Evolutionary conservation across 2,329 filamentous ascomycete genomes (phyloP).

Genomic region (Pseudocercospora crystallina): DNA sequence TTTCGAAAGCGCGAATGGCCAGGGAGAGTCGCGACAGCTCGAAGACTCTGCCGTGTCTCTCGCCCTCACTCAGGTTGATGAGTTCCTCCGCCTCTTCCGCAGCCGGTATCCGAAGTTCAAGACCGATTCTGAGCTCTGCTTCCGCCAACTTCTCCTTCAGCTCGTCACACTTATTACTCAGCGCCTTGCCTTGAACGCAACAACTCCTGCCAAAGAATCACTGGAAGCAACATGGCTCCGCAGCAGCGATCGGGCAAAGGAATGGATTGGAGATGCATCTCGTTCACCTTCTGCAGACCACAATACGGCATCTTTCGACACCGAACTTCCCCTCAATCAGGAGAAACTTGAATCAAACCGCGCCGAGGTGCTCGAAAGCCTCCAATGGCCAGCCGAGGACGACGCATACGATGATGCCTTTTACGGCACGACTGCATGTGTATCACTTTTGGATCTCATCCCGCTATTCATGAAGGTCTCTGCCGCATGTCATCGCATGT

Average conservation of each 20-base stretch:
- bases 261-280: slow-evolving; percentile 26
- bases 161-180: slow-evolving; percentile 48
- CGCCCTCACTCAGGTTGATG: slow-evolving; percentile 33
- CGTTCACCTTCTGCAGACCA: slow-evolving; percentile 18
- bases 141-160: slow-evolving; percentile 51
- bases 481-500: slow-evolving; percentile 34
- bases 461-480: slow-evolving; percentile 53
- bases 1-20: slow-evolving; percentile 32
- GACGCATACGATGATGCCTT: slow-evolving; percentile 28
- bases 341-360: slow-evolving; percentile 26
- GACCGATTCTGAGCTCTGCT: slow-evolving; percentile 42
- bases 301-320: slow-evolving; percentile 17
- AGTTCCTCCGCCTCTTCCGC: slow-evolving; percentile 46
- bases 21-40: background rate
- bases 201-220: slow-evolving; percentile 39
- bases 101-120: slow-evolving; percentile 37
- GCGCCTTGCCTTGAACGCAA: slow-evolving; percentile 39
- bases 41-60: slow-evolving; percentile 5
- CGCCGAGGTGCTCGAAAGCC: slow-evolving; percentile 20
- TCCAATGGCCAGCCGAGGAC: slow-evolving; percentile 27
- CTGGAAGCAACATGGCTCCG: slow-evolving; percentile 38
- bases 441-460: slow-evolving; percentile 44
- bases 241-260: slow-evolving; percentile 37
- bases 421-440: slow-evolving; percentile 37
- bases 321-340: slow-evolving; percentile 11